Base-by-base conservation (phyloP, 345 rosid genomes). In the Aurinia saxatilis region DNA sequence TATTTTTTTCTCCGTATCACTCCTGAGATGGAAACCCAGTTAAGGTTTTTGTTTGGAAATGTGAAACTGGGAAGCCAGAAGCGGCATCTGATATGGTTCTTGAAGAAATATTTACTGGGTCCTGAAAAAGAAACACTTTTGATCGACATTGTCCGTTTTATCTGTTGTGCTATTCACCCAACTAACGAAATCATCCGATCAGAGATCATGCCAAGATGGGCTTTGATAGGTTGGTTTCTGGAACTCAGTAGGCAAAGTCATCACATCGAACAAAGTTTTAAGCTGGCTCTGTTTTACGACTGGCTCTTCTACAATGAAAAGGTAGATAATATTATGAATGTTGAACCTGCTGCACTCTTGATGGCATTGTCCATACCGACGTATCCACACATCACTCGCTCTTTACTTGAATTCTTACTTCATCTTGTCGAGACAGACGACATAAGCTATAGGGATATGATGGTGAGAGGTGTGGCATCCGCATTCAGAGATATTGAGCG, bases 321-420 rank as follows among this genome's bases (percentile, higher is more conserved):
- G 52, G 27, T 71, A 10, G 95, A 89, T 16, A 85, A 78, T 60
- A 64, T 87, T 2, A 92, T 85, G 98, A 87, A 82, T 66, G 81
- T 92, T 18, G 98, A 92, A 77, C 98, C 93, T n/a, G 96, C 95
- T 27, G 71, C 88, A 71, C 72, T 80, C 3, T 68, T 92, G 69
- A 83, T 92, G 91, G 75, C 80, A 15, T 79, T 72, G 78, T 92
- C 98, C 5, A 73, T 89, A 33, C 93, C 86, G 3, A 71, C 77
- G 52, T 86, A 89, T 37, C 66, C 75, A 16, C 84, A 72, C 46
- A 77, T 89, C 18, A 84, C 96, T 40, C 74, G 67, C 59, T 65
- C 81, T 25, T 88, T 89, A 44, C 86, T 92, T 39, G 98, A 88
- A 8, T 86, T 79, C 69, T 77, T 92, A 75, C 73, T 89, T 53